Percentiles rank a stretch among this genome's conserved stretches.
Conservation (phyloP, 805 yeast species). For the Schwanniomyces pseudopolymorphus region DNA sequence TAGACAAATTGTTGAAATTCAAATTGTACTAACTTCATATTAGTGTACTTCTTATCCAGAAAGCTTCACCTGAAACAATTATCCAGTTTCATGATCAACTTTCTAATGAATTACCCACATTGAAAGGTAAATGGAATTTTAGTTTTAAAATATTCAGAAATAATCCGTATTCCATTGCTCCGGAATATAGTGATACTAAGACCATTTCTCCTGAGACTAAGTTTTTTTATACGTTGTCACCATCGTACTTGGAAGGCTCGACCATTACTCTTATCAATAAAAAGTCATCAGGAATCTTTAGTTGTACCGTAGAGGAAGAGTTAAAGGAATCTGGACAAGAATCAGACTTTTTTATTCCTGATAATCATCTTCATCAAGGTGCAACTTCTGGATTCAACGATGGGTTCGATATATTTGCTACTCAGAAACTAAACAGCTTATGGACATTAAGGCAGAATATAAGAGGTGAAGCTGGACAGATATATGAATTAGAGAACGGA, state of each 20-base stretch:
- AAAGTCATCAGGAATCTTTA: constrained; percentile 34
- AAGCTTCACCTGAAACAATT: constrained; percentile 57
- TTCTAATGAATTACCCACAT: constrained; percentile 62
- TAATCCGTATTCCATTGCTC: constrained; percentile 53
- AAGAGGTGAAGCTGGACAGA: constrained; percentile 73
- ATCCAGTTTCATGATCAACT: constrained; percentile 69
- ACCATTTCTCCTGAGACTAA: constrained; percentile 37
- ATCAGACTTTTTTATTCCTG: constrained; percentile 28
- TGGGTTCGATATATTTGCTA: constrained; percentile 54
- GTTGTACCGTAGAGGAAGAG: constrained; percentile 35
- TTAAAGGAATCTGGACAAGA: constrained; percentile 12
- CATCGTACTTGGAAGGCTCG: constrained; percentile 49
- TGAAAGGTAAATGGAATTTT: constrained; percentile 65
- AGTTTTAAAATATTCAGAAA: constrained; percentile 67
- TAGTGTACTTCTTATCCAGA: constrained; percentile 38
- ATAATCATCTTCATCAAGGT: constrained; percentile 45
- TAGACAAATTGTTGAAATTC: no score
- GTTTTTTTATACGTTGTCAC: constrained; percentile 49
- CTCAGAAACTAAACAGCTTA: constrained; percentile 59
- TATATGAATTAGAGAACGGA: constrained; percentile 56
- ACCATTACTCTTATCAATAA: constrained; percentile 51
- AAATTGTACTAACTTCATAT: constrained; percentile 5
- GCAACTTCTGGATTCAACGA: constrained; percentile 58
- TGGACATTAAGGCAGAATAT: constrained; percentile 71
- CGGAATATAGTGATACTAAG: constrained; percentile 26